Percentiles rank a stretch among this genome's conserved stretches.
Evolutionary conservation across 73 alveolate genomes (phyloP).

Genomic region (Effrenium voratum): DNA sequence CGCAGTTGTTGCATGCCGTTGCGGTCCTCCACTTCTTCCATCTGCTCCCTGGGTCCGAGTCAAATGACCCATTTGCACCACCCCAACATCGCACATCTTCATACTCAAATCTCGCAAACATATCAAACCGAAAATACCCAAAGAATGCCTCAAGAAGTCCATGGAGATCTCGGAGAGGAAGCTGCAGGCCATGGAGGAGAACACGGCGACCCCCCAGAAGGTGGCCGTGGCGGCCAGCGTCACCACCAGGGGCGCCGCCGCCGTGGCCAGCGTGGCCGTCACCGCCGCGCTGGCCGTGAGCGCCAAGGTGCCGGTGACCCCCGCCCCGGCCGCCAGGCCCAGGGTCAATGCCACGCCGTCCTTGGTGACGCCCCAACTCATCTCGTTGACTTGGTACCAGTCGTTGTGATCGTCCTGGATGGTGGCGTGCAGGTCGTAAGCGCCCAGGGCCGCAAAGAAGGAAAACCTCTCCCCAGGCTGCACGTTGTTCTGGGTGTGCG

Average conservation of each 20-base stretch:
- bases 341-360: conserved; percentile 41
- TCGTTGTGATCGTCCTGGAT: conserved; percentile 45
- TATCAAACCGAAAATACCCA: too few relatives aligned
- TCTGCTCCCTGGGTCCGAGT: too few relatives aligned
- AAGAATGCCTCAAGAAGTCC: neutral
- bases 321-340: conserved; percentile 2
- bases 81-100: too few relatives aligned
- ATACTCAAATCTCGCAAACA: too few relatives aligned
- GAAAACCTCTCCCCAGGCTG: conserved; percentile 41
- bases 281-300: conserved; percentile 36
- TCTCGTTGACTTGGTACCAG: conserved; percentile 65
- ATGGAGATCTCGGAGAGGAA: conserved; percentile 1
- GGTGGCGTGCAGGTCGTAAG: conserved; percentile 53
- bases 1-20: neutral
- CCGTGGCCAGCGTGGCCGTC: conserved; percentile 46
- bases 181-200: conserved; percentile 57
- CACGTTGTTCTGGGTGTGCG: conserved; percentile 50
- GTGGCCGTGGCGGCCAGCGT: conserved; percentile 45
- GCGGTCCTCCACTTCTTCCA: neutral
- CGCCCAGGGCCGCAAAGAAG: conserved; percentile 48
- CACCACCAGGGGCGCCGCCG: conserved; percentile 32
- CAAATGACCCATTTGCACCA: too few relatives aligned
- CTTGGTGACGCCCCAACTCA: conserved; percentile 63
- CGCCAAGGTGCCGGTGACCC: conserved; percentile 52
- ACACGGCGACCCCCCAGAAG: conserved; percentile 61